Percentiles rank a stretch among this genome's conserved stretches.
These are phyloP conservation scores for Linderina pennispora DNA, from an alignment of 192 early-diverging fungal species.

Conservation along the genomic window DNA sequence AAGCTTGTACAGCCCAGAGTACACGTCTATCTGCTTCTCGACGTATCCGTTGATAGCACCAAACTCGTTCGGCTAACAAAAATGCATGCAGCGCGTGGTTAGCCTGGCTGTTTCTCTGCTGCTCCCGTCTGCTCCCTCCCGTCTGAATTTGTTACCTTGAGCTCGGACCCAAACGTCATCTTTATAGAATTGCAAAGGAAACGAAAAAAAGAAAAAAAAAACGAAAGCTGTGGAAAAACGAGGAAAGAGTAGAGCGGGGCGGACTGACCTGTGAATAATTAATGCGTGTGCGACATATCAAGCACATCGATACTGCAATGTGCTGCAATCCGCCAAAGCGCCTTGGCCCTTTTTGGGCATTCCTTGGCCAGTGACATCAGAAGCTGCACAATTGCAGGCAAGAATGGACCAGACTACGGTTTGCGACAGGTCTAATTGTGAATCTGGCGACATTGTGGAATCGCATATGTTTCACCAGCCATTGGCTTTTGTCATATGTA, in stretches of 20 bases:
- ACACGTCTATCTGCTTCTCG: slow-evolving; percentile 35
- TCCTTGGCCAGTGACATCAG: too few relatives aligned
- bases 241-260: too few relatives aligned
- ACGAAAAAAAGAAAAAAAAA: not conserved
- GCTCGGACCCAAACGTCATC: slow-evolving; percentile 46
- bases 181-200: not conserved
- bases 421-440: too few relatives aligned
- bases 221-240: not conserved
- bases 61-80: slow-evolving; percentile 39
- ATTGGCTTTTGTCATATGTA: too few relatives aligned
- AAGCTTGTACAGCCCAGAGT: slow-evolving; percentile 22
- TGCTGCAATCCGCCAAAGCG: too few relatives aligned
- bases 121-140: not conserved
- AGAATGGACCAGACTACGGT: too few relatives aligned
- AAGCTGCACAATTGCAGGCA: too few relatives aligned
- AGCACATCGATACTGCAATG: too few relatives aligned
- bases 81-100: not conserved
- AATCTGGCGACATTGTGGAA: too few relatives aligned
- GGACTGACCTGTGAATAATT: not conserved
- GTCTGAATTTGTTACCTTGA: slow-evolving; percentile 42
- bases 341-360: too few relatives aligned
- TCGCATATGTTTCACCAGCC: too few relatives aligned
- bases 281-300: not conserved
- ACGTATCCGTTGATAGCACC: slow-evolving; percentile 38
- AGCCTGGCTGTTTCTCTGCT: not conserved